Evolutionary conservation across 2,329 filamentous ascomycete genomes (phyloP).

Genomic region (Aspergillus quadrilineatus): DNA sequence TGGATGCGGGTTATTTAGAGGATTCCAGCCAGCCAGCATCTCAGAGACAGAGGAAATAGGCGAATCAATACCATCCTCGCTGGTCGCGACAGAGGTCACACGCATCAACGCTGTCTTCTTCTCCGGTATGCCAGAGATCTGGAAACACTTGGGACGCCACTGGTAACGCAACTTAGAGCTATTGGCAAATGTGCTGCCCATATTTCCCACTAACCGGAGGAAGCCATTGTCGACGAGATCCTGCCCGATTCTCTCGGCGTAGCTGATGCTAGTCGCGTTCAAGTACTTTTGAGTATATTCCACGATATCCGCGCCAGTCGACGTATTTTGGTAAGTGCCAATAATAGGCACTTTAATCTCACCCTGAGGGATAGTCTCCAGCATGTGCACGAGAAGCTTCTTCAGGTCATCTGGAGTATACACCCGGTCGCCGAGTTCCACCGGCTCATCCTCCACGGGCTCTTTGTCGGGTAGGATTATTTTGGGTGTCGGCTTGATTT

Average conservation of each 20-base stretch:
- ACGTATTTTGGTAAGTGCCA: slow-evolving; percentile 91
- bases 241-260: slow-evolving; percentile 92
- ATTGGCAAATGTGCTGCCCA: slow-evolving; percentile 94
- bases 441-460: slow-evolving; percentile 70
- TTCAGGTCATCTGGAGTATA: slow-evolving; percentile 86
- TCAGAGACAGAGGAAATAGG: slow-evolving; percentile 83
- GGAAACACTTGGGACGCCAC: slow-evolving; percentile 90
- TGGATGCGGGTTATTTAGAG: slow-evolving; percentile 83
- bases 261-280: slow-evolving; percentile 78
- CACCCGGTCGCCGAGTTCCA: slow-evolving; percentile 86
- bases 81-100: slow-evolving; percentile 69
- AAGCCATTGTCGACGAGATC: slow-evolving; percentile 85
- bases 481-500: slow-evolving; percentile 59
- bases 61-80: slow-evolving; percentile 66
- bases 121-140: slow-evolving; percentile 81
- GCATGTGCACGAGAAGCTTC: slow-evolving; percentile 81
- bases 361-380: slow-evolving; percentile 79
- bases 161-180: slow-evolving; percentile 97
- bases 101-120: slow-evolving; percentile 74
- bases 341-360: slow-evolving; percentile 95
- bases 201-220: slow-evolving; percentile 85
- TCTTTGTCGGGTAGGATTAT: slow-evolving; percentile 82
- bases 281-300: slow-evolving; percentile 91
- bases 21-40: slow-evolving; percentile 89
- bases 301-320: slow-evolving; percentile 86